phyloP scores from a whole-genome alignment of 192 early-diverging fungal species.

The Ambispora gerdemannii region DNA sequence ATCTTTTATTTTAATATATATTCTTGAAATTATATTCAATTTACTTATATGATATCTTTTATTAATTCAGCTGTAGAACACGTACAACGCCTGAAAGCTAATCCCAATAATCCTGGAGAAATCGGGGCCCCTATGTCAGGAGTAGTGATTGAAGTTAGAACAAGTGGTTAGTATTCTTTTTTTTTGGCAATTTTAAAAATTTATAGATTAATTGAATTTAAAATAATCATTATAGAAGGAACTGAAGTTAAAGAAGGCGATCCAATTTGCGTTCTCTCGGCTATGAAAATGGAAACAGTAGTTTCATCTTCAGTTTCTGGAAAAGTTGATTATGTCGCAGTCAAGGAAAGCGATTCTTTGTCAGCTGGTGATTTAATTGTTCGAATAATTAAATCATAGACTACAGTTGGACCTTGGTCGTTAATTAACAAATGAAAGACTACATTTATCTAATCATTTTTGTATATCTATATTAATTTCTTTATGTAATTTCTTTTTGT shows the following conservation, averaged over 20 bases:
- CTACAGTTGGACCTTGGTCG: too few species aligned
- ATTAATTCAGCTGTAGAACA: conserved; percentile 49
- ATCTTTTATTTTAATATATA: neutral
- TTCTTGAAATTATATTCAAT: neutral
- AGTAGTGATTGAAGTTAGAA: conserved; percentile 89
- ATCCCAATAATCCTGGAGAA: conserved; percentile 71
- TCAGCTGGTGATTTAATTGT: conserved; percentile 81
- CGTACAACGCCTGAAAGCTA: conserved; percentile 70
- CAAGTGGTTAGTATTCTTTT: conserved; percentile 44
- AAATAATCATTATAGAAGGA: conserved; percentile 44
- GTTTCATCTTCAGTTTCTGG: conserved; percentile 78
- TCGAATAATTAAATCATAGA: conserved; percentile 54
- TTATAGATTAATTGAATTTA: neutral
- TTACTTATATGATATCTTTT: neutral
- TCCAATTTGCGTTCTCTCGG: conserved; percentile 85
- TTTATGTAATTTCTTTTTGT: too few species aligned
- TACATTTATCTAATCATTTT: too few species aligned
- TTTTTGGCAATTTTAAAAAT: neutral
- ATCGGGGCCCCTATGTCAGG: conserved; percentile 96
- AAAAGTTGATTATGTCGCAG: conserved; percentile 66
- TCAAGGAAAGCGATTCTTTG: conserved; percentile 75
- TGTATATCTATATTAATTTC: too few species aligned
- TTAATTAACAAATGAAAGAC: too few species aligned
- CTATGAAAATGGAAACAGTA: conserved; percentile 99
- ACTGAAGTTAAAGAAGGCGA: conserved; percentile 83